These are phyloP conservation scores for Fusarium algeriense DNA, from an alignment of 2,329 filamentous ascomycete species.

Conservation along the genomic window DNA sequence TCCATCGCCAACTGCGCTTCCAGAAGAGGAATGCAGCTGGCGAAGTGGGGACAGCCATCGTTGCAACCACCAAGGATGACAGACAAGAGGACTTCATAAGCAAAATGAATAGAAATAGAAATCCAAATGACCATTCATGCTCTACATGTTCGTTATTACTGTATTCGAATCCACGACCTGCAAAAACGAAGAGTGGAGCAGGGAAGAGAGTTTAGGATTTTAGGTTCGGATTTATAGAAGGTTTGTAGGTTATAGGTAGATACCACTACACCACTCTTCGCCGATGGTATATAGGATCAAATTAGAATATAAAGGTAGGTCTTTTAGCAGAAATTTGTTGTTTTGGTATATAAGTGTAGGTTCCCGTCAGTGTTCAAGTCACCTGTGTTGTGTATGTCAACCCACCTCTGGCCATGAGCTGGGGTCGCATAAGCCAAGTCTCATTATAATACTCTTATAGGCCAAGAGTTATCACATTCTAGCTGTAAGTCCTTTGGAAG, in stretches of 20 bases:
- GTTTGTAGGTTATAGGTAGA: slow-evolving; percentile 10
- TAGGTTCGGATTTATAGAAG: slow-evolving; percentile 4
- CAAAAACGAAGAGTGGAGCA: slow-evolving; percentile 13
- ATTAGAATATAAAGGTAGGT: neutral
- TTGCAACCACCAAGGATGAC: neutral
- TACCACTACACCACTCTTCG: slow-evolving; percentile 14
- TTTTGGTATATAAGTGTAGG: neutral
- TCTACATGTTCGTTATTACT: neutral
- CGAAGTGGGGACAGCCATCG: neutral
- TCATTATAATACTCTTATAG: too few species aligned
- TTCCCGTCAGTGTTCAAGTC: too few species aligned
- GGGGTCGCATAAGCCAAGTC: too few species aligned
- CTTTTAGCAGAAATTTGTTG: neutral
- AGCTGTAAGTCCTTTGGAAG: too few species aligned
- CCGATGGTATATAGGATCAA: neutral
- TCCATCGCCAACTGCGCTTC: neutral
- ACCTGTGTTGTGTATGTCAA: too few species aligned
- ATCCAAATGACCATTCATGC: neutral
- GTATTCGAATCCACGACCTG: neutral
- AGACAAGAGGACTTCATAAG: too few species aligned
- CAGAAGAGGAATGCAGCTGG: neutral
- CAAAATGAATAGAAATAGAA: neutral
- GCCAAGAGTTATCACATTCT: too few species aligned
- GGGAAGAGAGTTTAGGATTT: slow-evolving; percentile 5
- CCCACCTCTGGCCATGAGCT: too few species aligned